A percentile compares a stretch with the other conserved stretches of the same genome.
Evolutionary conservation across 352 stramenopile genomes (phyloP).

Genomic region (Phytopythium aichiense): DNA sequence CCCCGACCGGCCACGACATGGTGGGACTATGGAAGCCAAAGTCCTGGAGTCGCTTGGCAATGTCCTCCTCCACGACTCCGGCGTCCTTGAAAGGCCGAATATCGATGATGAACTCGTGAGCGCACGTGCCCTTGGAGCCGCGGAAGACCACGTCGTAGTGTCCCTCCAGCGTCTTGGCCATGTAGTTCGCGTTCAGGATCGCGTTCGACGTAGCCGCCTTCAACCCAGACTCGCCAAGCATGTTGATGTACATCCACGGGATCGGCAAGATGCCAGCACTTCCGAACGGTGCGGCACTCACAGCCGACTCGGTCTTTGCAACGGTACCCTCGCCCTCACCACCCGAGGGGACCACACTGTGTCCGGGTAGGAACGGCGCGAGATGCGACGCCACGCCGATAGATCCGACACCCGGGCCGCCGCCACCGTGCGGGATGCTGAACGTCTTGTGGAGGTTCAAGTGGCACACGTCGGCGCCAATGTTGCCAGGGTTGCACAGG

Average conservation of each 20-base stretch:
- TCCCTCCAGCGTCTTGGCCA: constrained; percentile 92
- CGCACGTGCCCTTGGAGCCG: constrained; percentile 96
- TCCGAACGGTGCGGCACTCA: constrained; percentile 96
- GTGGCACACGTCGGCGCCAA: constrained; percentile 98
- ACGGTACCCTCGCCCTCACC: constrained; percentile 76
- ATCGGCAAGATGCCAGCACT: constrained; percentile 98
- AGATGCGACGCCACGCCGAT: constrained; percentile 94
- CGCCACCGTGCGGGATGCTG: constrained; percentile 98
- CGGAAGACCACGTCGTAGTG: constrained; percentile 96
- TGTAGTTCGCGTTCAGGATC: constrained; percentile 99
- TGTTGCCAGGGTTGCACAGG: constrained; percentile 94
- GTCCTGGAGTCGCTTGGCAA: constrained; percentile 98
- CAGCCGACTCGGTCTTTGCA: constrained; percentile 73
- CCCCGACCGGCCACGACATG: constrained; percentile 98
- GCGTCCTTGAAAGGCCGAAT: constrained; percentile 95
- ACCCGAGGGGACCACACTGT: constrained; percentile 82
- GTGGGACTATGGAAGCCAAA: constrained; percentile 99
- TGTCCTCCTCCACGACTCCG: constrained; percentile 96
- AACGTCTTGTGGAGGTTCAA: constrained; percentile 99
- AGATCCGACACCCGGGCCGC: constrained; percentile 91
- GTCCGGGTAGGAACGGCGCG: constrained; percentile 95
- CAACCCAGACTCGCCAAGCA: constrained; percentile 95
- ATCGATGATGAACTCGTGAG: constrained; percentile 99
- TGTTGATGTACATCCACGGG: constrained; percentile 99
- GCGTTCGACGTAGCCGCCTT: constrained; percentile 92